These are phyloP conservation scores for Colletotrichum incanum DNA, from an alignment of 2,329 filamentous ascomycete genomes.

Conservation along the genomic window DNA sequence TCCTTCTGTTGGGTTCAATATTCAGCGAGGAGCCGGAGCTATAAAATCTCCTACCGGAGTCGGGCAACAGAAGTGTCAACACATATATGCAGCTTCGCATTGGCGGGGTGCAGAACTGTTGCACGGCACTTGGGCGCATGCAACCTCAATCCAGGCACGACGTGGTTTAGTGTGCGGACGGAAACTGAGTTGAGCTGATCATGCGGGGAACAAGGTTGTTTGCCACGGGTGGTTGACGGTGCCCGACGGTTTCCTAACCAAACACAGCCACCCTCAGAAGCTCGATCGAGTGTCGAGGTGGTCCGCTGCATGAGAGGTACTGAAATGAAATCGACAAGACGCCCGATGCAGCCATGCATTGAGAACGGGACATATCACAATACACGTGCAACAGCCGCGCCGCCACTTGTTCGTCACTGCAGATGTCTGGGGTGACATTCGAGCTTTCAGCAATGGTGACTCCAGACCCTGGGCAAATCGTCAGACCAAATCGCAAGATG, in stretches of 20 bases:
- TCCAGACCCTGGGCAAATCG: not conserved
- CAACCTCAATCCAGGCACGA: slow-evolving; percentile 9
- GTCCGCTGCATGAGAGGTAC: slow-evolving; percentile 1
- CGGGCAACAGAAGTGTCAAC: slow-evolving; percentile 10
- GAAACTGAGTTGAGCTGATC: slow-evolving; percentile 14
- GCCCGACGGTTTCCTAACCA: slow-evolving; percentile 6
- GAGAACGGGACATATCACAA: not conserved
- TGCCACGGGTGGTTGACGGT: slow-evolving; percentile 6
- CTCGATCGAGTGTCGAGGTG: not conserved
- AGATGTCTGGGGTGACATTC: not conserved
- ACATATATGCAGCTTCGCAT: not conserved
- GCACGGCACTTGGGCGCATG: slow-evolving; percentile 37
- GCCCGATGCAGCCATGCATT: slow-evolving; percentile 3
- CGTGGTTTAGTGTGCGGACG: not conserved
- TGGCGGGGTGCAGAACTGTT: slow-evolving; percentile 12
- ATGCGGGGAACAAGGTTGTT: slow-evolving; percentile 21
- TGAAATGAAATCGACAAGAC: slow-evolving; percentile 9
- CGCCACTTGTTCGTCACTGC: not conserved
- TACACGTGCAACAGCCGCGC: not conserved
- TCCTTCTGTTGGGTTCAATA: not conserved
- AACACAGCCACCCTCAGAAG: not conserved
- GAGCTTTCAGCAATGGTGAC: not conserved
- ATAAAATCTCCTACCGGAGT: not conserved
- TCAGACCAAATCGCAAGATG: not conserved
- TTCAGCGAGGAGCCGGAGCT: not conserved